Evolutionary conservation across 1,284 basidiomycete species (phyloP), one percentile per base, ranked within the genome.

Genomic region (Austroboletus novae-zelandiae): DNA sequence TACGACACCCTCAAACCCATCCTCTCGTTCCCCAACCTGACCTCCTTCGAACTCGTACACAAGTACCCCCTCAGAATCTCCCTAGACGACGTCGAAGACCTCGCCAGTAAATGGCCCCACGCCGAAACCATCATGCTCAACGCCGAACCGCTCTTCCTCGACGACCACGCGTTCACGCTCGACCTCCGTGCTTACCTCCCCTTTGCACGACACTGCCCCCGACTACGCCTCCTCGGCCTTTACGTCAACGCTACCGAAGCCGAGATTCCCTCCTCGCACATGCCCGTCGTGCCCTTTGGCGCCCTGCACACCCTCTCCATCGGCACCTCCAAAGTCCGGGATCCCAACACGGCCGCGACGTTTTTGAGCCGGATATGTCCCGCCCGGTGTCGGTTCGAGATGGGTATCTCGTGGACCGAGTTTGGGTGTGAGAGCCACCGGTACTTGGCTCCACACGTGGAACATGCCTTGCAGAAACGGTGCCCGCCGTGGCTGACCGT

Each of bases 131-230:
- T 85, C 29, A 48, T 71, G 34, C 67, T 86, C 34, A 80, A 80
- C 53, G 69, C 67, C 27, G 79, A 82, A 48, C 82, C 83, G 0
- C 70, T 75, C 15, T 65, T 70, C 42, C 54, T 77, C 47, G 58
- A 64, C 44, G 36, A 57, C 3, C 52, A 57, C 30, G 56, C 64
- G 1, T 62, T 72, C 5, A 55, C 64, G 4, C 71, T 84, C 34
- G 76, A 79, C 0, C 70, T 85, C n/a, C 59, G 67, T 14, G 74
- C 79, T 1, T 71, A 84, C 18, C 45, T 78, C 5, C 74, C 76
- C 1, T 78, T 86, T 59, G 79, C 80, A 0, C 61, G 59, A 14
- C 74, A 81, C 57, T 85, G 83, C 51, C 78, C 76, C 0, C 73
- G 73, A 8, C 63, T 86, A 7, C 67, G 54, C 13, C 60, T 70